Conservation (phyloP, 305 asterid genomes). For the Petunia hybrid region DNA sequence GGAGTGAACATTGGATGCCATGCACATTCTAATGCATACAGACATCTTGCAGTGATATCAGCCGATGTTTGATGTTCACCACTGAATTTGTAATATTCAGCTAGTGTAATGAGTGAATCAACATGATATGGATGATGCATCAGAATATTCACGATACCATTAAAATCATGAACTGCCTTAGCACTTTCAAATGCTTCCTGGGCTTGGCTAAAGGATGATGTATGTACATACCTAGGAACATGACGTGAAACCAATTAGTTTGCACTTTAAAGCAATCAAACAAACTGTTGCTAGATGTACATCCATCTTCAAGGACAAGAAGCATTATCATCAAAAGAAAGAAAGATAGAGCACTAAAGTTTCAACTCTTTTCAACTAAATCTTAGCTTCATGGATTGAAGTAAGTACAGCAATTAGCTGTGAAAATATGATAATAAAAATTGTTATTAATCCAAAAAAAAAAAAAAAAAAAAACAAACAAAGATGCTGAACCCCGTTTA, state of each 20-base stretch:
- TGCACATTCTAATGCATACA: slow-evolving; percentile 92
- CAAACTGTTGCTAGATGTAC: background rate
- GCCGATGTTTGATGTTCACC: slow-evolving; percentile 96
- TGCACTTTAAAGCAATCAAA: background rate
- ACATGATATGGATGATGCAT: slow-evolving; percentile 86
- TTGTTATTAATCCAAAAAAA: background rate
- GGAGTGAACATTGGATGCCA: slow-evolving; percentile 93
- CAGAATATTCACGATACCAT: slow-evolving; percentile 78
- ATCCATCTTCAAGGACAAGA: background rate
- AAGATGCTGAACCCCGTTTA: slow-evolving; percentile 21
- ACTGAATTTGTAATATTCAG: slow-evolving; percentile 86
- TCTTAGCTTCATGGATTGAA: background rate
- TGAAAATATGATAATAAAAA: background rate
- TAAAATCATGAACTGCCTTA: slow-evolving; percentile 84
- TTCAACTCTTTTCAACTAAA: background rate
- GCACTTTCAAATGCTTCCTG: slow-evolving; percentile 94
- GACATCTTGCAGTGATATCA: slow-evolving; percentile 80
- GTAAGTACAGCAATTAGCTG: background rate
- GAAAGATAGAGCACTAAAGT: background rate
- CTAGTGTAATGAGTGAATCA: slow-evolving; percentile 82
- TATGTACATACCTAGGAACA: slow-evolving; percentile 69
- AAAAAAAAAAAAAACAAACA: background rate
- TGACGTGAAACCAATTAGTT: slow-evolving; percentile 34
- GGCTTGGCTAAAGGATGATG: slow-evolving; percentile 80
- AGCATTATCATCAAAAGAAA: background rate